A percentile compares a stretch with the other conserved stretches of the same genome.
These are phyloP conservation scores for Kwoniella heveanensis DNA, from an alignment of 768 basidiomycete species.

Conservation along the genomic window DNA sequence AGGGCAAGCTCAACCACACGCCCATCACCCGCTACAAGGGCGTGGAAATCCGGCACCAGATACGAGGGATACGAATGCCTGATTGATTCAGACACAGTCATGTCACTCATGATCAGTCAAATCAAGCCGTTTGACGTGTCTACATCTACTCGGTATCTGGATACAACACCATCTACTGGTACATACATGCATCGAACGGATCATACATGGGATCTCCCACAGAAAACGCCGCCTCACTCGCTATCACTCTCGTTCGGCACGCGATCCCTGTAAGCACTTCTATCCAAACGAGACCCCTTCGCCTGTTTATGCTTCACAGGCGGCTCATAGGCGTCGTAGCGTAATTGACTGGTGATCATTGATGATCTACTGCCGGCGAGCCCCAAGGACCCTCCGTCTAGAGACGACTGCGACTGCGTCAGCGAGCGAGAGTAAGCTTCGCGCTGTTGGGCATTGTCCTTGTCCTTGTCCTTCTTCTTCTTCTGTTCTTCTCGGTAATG, in stretches of 20 bases:
- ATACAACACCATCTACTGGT: too few relatives aligned
- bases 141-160: too few relatives aligned
- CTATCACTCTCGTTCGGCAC: slow-evolving; percentile 4
- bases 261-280: slow-evolving; percentile 8
- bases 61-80: not conserved
- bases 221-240: not conserved
- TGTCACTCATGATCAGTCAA: too few relatives aligned
- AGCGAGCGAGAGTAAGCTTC: not conserved
- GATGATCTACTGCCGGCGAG: not conserved
- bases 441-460: not conserved
- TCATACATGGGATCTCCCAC: too few relatives aligned
- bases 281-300: not conserved
- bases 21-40: not conserved
- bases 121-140: too few relatives aligned
- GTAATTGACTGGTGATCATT: slow-evolving; percentile 6
- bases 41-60: not conserved
- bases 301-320: not conserved
- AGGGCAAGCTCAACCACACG: not conserved
- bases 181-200: too few relatives aligned
- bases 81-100: too few relatives aligned
- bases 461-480: not conserved
- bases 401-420: not conserved
- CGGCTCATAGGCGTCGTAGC: slow-evolving; percentile 31
- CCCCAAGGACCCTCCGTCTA: not conserved
- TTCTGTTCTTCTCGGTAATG: slow-evolving; percentile 9